A percentile compares a stretch with the other conserved stretches of the same genome.
phyloP scores from a whole-genome alignment of 2,329 filamentous ascomycete genomes.

The Colletotrichum sp. region DNA sequence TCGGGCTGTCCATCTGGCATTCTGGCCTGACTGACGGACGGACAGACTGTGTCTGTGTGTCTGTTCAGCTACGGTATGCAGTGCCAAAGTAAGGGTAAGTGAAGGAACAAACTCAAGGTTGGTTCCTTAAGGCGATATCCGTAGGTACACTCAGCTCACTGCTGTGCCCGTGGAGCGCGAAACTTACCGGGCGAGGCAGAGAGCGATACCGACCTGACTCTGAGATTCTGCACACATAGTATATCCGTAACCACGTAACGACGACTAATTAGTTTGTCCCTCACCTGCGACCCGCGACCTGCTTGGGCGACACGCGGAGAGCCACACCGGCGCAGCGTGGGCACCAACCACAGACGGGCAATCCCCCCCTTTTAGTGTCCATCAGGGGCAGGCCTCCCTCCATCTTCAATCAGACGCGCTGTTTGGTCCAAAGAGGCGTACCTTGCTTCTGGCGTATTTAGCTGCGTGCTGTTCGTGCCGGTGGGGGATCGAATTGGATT shows the following conservation, averaged over 20 bases:
- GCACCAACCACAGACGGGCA: neutral
- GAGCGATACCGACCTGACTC: neutral
- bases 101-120: neutral
- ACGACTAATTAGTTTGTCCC: neutral
- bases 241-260: neutral
- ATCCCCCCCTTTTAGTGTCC: neutral
- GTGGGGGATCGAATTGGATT: conserved; percentile 14
- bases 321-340: neutral
- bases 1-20: neutral
- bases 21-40: neutral
- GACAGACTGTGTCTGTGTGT: neutral
- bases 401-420: conserved; percentile 12
- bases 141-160: neutral
- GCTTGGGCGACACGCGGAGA: neutral
- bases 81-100: neutral
- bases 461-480: neutral
- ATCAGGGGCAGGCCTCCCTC: conserved; percentile 4
- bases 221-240: neutral
- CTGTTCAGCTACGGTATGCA: neutral
- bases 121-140: neutral
- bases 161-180: neutral
- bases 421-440: conserved; percentile 4
- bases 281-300: neutral
- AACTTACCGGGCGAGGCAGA: neutral
- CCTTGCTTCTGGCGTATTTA: conserved; percentile 8